Base-by-base conservation (phyloP, 306 rosid species). In the Pyrus pyrifolia region DNA sequence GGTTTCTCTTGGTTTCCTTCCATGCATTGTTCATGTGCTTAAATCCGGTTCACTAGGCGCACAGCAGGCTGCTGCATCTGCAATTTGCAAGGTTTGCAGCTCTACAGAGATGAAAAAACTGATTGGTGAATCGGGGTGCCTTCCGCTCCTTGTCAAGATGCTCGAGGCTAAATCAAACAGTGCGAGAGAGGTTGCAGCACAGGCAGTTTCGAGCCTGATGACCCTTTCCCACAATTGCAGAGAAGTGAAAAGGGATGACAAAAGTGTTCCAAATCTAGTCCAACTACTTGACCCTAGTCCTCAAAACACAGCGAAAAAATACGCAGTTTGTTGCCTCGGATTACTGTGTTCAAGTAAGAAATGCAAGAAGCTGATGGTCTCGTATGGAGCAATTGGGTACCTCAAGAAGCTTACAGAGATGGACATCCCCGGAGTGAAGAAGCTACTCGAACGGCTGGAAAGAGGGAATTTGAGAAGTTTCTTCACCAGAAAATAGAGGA, bases 311-410 rank as follows among this genome's bases (percentile, higher is more conserved):
- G 97, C 97, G 1, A 95, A 95, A 55, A 95, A 95, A 27, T 92
- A 95, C 35, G 97, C 97, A 8, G 96, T 92, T 76, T 87, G 79
- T 23, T 91, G 97, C 82, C 93, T 95, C 4, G 92, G 83, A 40
- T 82, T 85, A 27, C 86, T 95, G 52, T 88, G 90, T 58, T 81
- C 93, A 0, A 87, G 97, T 70, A 88, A 91, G 81, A 90, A 86
- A 73, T 91, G 97, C 65, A 92, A 90, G 92, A 89, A 87, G 83
- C 82, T 95, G 87, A 95, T 95, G 97, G 85, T 89, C 40, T 90
- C 99, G 0, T 93, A 95, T 67, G 99, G 99, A 53, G 99, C 99
- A 38, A 90, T 95, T 5, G 99, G 99, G 76, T 95, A 95, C 80
- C 84, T 95, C 76, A 95, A 95, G 91, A 95, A 95, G 84, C 97